Conservation (phyloP, 2,329 filamentous ascomycete genomes). For the Colletotrichum limetticola region DNA sequence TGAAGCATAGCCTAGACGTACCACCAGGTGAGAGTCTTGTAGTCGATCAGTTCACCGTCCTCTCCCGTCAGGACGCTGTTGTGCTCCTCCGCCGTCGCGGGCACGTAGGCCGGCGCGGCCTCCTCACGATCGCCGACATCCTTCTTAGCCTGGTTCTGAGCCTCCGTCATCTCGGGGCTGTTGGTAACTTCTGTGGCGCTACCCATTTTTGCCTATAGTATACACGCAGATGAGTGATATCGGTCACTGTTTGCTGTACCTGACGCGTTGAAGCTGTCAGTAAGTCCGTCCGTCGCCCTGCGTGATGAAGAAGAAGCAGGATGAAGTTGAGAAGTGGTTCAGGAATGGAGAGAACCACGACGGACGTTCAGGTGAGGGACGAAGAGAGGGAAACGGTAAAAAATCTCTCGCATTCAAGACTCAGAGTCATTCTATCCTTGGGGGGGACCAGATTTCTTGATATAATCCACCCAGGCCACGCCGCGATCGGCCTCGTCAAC, state of each 20-base stretch:
- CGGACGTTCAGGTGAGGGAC: background rate
- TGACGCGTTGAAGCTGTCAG: background rate
- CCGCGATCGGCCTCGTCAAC: slow-evolving; percentile 29
- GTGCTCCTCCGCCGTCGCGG: slow-evolving; percentile 15
- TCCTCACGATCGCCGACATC: slow-evolving; percentile 11
- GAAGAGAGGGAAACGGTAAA: slow-evolving; percentile 8
- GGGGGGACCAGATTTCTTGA: slow-evolving; percentile 21
- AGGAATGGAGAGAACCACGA: background rate
- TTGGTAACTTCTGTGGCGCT: background rate
- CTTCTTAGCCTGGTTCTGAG: slow-evolving; percentile 9
- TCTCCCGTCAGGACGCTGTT: slow-evolving; percentile 27
- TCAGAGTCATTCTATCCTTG: background rate
- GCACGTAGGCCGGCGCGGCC: slow-evolving; percentile 20
- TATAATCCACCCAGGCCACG: slow-evolving; percentile 26
- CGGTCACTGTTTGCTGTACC: background rate
- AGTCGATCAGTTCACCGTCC: slow-evolving; percentile 43
- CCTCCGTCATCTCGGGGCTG: slow-evolving; percentile 22
- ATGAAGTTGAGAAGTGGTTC: background rate
- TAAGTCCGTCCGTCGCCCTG: background rate
- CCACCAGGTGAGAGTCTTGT: slow-evolving; percentile 52
- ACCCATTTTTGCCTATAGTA: background rate
- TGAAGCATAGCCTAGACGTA: slow-evolving; percentile 37
- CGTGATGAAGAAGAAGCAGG: background rate
- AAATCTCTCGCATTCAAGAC: background rate
- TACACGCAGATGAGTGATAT: background rate